Percentiles rank a stretch among this genome's conserved stretches.
Evolutionary conservation across 768 basidiomycete species (phyloP).

Genomic region (Pleurotus djamor): DNA sequence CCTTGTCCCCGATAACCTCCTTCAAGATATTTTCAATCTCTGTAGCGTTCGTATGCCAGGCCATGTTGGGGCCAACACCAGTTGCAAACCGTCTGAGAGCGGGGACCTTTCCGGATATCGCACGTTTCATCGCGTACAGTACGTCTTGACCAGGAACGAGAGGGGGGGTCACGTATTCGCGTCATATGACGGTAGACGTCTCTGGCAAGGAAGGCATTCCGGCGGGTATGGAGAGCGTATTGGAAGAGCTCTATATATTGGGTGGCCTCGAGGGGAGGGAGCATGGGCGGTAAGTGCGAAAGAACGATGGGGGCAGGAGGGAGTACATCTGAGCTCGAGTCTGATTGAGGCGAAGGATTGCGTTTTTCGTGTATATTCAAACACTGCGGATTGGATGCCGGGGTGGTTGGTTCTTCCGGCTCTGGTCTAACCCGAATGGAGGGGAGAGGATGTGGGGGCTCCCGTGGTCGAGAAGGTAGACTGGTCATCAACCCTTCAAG

Average conservation of each 20-base stretch:
- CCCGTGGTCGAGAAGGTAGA: background rate
- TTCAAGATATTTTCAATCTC: background rate
- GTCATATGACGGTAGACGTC: conserved; percentile 4
- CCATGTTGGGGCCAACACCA: background rate
- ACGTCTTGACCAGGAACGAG: background rate
- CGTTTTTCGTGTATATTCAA: background rate
- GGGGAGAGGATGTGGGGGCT: background rate
- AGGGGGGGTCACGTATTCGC: background rate
- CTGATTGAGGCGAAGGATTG: background rate
- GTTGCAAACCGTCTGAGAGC: background rate
- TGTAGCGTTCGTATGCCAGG: background rate
- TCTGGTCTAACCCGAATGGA: background rate
- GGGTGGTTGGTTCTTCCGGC: background rate
- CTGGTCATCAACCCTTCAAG: background rate
- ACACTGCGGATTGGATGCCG: no score
- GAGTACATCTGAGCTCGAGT: background rate
- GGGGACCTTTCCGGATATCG: background rate
- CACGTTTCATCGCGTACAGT: background rate
- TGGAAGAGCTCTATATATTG: background rate
- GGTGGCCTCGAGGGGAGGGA: background rate
- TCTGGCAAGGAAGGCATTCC: background rate
- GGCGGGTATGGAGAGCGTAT: conserved; percentile 2
- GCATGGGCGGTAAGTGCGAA: background rate
- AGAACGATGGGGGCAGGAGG: background rate
- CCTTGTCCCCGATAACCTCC: background rate